Conservation (phyloP, 2,329 filamentous ascomycete genomes). For the Sporothrix humicola region DNA sequence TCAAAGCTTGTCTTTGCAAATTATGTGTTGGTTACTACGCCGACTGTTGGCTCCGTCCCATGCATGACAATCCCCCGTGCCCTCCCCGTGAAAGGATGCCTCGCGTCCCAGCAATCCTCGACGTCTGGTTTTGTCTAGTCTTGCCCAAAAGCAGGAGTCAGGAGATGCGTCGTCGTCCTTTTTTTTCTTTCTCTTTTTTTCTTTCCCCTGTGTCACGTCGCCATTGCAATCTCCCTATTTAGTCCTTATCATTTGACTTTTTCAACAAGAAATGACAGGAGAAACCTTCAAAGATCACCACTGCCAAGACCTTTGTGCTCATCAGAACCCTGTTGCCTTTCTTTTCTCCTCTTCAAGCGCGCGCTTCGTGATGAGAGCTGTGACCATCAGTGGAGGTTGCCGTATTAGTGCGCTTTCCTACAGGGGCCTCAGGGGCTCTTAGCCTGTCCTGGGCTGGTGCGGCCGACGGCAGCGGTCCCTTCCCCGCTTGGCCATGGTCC, state of each 20-base stretch:
- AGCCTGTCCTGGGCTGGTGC: neutral
- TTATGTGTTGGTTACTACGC: neutral
- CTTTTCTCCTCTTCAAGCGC: slow-evolving; percentile 23
- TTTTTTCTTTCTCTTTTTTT: neutral
- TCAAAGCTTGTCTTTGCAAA: neutral
- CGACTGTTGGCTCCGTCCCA: neutral
- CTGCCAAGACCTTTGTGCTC: slow-evolving; percentile 10
- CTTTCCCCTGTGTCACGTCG: slow-evolving; percentile 19
- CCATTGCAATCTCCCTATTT: neutral
- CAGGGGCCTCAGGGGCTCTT: slow-evolving; percentile 3
- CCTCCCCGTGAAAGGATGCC: neutral
- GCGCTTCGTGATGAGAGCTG: slow-evolving; percentile 25
- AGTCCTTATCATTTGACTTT: neutral
- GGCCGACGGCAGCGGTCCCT: neutral
- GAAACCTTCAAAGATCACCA: neutral
- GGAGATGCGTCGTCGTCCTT: neutral
- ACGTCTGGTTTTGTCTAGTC: neutral
- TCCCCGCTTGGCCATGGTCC: neutral
- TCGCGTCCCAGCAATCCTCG: neutral
- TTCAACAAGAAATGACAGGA: neutral
- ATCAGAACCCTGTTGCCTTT: neutral
- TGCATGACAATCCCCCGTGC: neutral
- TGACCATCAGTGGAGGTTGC: slow-evolving; percentile 22
- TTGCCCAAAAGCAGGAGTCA: slow-evolving; percentile 12
- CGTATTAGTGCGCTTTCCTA: slow-evolving; percentile 18